These are phyloP conservation scores for Fraxinus baroniana DNA, from an alignment of 305 asterid species.

Conservation along the genomic window DNA sequence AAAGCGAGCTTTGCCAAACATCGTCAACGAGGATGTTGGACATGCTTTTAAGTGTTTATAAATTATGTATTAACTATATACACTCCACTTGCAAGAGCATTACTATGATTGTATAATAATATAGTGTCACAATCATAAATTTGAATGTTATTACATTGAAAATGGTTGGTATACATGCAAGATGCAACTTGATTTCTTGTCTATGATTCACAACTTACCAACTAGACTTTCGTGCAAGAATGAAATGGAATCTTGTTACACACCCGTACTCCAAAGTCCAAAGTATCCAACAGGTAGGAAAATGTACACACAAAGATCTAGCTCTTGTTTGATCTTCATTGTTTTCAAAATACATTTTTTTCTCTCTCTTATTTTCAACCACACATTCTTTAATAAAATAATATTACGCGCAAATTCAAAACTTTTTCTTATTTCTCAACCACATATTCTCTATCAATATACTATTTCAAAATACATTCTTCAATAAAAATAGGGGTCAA, in stretches of 20 bases:
- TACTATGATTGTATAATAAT: not conserved
- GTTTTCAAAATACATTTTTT: too few relatives aligned
- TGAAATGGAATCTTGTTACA: not conserved
- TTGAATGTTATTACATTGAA: not conserved
- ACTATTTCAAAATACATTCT: too few relatives aligned
- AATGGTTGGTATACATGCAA: not conserved
- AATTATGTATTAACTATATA: too few relatives aligned
- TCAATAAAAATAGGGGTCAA: too few relatives aligned
- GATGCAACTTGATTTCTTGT: too few relatives aligned
- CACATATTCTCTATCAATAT: too few relatives aligned
- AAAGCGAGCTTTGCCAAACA: not conserved
- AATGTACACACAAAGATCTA: not conserved
- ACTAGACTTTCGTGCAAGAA: not conserved
- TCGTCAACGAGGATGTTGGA: not conserved
- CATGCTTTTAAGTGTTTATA: not conserved
- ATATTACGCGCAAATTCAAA: too few relatives aligned
- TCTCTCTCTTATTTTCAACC: too few relatives aligned
- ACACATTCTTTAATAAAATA: too few relatives aligned
- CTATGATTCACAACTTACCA: not conserved
- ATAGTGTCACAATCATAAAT: not conserved
- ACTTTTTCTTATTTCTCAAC: too few relatives aligned
- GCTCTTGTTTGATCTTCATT: too few relatives aligned
- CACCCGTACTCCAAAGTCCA: not conserved
- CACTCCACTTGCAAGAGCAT: not conserved
- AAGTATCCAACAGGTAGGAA: not conserved